Evolutionary conservation across 2,329 filamentous ascomycete genomes (phyloP).

Genomic region (Grosmannia serpens): DNA sequence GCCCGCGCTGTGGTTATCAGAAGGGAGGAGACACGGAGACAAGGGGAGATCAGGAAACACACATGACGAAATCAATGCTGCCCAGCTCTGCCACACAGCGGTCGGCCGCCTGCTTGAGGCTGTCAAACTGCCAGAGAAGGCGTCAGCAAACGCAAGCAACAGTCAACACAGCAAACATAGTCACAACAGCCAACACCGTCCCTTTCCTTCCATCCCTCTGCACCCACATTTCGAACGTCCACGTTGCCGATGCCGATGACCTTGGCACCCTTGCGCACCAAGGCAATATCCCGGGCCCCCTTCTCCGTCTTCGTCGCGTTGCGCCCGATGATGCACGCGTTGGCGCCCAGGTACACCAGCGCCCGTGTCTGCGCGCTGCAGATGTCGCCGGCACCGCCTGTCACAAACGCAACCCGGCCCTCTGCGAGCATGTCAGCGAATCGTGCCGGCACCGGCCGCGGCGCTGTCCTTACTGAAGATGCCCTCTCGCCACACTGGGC

Average conservation of each 20-base stretch:
- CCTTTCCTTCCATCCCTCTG: neutral
- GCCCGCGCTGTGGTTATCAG: slow-evolving; percentile 54
- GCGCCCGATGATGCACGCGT: slow-evolving; percentile 88
- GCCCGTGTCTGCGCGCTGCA: slow-evolving; percentile 91
- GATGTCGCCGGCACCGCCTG: slow-evolving; percentile 85
- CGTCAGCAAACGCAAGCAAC: neutral
- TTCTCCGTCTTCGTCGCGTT: slow-evolving; percentile 78
- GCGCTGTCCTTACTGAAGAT: slow-evolving; percentile 55
- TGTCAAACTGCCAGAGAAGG: slow-evolving; percentile 35
- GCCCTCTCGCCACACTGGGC: slow-evolving; percentile 73
- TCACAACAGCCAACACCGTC: too few species aligned
- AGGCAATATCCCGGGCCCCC: slow-evolving; percentile 71
- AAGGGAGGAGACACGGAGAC: neutral
- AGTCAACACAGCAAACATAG: neutral
- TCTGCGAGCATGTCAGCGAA: slow-evolving; percentile 32
- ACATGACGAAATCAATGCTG: slow-evolving; percentile 87
- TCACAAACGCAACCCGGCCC: slow-evolving; percentile 86
- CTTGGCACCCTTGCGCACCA: slow-evolving; percentile 63
- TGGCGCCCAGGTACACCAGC: slow-evolving; percentile 78
- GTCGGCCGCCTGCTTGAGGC: slow-evolving; percentile 62
- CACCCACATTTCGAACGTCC: slow-evolving; percentile 58
- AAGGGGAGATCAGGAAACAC: slow-evolving; percentile 17
- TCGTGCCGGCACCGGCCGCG: neutral
- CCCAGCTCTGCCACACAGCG: slow-evolving; percentile 74
- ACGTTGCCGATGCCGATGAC: slow-evolving; percentile 78